Base-by-base conservation (phyloP, 2,329 filamentous ascomycete genomes). In the Endothia cerciana region DNA sequence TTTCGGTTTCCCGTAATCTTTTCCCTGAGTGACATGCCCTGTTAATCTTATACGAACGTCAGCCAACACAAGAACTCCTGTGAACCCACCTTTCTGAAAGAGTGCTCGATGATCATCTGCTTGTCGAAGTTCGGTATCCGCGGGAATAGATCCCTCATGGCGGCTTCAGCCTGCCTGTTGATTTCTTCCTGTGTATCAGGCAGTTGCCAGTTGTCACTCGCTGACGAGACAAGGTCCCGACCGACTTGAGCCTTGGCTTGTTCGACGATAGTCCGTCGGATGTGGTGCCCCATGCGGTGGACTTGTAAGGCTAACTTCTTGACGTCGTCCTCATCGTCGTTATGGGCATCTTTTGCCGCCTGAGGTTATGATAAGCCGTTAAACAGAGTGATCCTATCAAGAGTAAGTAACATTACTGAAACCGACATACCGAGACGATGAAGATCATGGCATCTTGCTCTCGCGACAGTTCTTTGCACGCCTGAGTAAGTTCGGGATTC, bases 51-150 rank as follows among this genome's bases (percentile, higher is more conserved):
- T 28, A 38, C 8, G 59, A 30, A 53, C 33, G 53, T 66, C 66
- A 69, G 61, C 47, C 36, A 49, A n/a, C 33, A 51, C 36, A 53
- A 64, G 38, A 25, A 77, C 81, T 70, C n/a, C 77, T 19, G 6
- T 33, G 51, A 13, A 38, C 63, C 41, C 19, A 88, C 87, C 81
- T 85, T 85, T 74, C 83, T 83, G 72, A 90, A 90, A 22, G 87
- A 82, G 72, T 87, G 87, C 60, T 85, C 80, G 36, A 90, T 84
- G 65, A 90, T 88, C 72, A 82, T 80, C 69, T 85, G 82, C 49
- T 87, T 83, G 75, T 90, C 87, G 30, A 85, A 87, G 69, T 90
- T 82, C 11, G 88, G 88, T 62, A 90, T 89, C 64, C 87, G 80
- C 0, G 87, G 88, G 71, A 90, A 90, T 22, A 90, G 76, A 72